A percentile compares a stretch with the other conserved stretches of the same genome.
These are phyloP conservation scores for Diaporthe amygdali DNA, from an alignment of 2,329 filamentous ascomycete genomes.

Conservation along the genomic window DNA sequence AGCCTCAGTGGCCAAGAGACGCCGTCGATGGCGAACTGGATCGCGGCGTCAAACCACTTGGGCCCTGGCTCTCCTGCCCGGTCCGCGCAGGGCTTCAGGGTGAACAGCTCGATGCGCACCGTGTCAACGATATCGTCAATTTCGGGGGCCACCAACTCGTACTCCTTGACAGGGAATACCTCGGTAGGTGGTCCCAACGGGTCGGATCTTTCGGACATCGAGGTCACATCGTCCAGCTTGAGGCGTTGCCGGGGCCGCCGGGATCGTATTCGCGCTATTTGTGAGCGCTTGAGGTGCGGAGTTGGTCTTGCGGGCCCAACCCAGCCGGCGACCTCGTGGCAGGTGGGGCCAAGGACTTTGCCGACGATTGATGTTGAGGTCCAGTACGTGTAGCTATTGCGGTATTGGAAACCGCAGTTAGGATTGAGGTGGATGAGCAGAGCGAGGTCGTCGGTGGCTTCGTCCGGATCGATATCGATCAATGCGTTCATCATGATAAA, in stretches of 20 bases:
- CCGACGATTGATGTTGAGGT: constrained; percentile 73
- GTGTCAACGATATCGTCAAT: constrained; percentile 65
- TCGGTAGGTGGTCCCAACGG: constrained; percentile 69
- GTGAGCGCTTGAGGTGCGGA: constrained; percentile 67
- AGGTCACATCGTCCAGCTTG: constrained; percentile 63
- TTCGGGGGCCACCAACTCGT: constrained; percentile 64
- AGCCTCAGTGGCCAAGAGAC: constrained; percentile 68
- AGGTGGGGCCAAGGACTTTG: constrained; percentile 76
- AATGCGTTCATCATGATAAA: constrained; percentile 81
- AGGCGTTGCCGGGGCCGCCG: constrained; percentile 62
- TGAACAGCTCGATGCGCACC: constrained; percentile 72
- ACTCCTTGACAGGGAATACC: constrained; percentile 70
- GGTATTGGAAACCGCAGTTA: constrained; percentile 77
- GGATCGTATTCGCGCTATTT: constrained; percentile 73
- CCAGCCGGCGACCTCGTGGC: constrained; percentile 75
- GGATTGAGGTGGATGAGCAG: constrained; percentile 72
- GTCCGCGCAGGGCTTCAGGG: constrained; percentile 55
- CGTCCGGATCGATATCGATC: constrained; percentile 75
- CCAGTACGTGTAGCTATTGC: constrained; percentile 78
- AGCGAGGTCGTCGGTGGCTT: constrained; percentile 67
- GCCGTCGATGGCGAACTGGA: constrained; percentile 69
- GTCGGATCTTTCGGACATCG: constrained; percentile 71
- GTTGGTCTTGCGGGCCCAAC: constrained; percentile 74
- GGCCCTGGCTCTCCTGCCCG: constrained; percentile 35
- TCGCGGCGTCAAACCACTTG: constrained; percentile 61